Evolutionary conservation across 352 stramenopile genomes (phyloP).

Genomic region (Globisporangium nodosum): DNA sequence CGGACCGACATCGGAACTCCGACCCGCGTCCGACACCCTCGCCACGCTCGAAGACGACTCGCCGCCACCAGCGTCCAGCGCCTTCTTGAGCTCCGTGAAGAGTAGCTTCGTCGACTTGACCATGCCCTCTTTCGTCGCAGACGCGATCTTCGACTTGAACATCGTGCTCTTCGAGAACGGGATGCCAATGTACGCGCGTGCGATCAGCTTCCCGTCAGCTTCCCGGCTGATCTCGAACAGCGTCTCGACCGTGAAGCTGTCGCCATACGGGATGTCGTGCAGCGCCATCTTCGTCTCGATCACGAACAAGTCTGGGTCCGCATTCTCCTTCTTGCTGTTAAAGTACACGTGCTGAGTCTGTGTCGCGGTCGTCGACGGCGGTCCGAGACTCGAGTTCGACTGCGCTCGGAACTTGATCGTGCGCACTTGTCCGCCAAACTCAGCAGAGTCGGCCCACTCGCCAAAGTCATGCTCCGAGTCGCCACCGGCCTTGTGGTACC

Average conservation of each 20-base stretch:
- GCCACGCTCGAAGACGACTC: neutral
- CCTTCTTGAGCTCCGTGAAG: slow-evolving; percentile 49
- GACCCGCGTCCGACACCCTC: neutral
- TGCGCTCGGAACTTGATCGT: slow-evolving; percentile 71
- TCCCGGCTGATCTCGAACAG: slow-evolving; percentile 47
- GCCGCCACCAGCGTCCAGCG: slow-evolving; percentile 17
- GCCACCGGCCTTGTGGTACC: slow-evolving; percentile 49
- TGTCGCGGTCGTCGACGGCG: slow-evolving; percentile 50
- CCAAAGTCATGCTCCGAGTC: slow-evolving; percentile 54
- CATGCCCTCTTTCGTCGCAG: slow-evolving; percentile 56
- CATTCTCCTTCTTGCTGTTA: slow-evolving; percentile 26
- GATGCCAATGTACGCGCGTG: slow-evolving; percentile 57
- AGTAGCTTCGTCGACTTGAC: slow-evolving; percentile 51
- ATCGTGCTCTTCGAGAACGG: slow-evolving; percentile 83
- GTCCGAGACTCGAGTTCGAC: slow-evolving; percentile 65
- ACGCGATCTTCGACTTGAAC: slow-evolving; percentile 84
- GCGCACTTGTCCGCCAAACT: slow-evolving; percentile 58
- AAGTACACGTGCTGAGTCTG: slow-evolving; percentile 50
- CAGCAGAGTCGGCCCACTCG: slow-evolving; percentile 52
- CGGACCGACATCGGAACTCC: slow-evolving; percentile 12
- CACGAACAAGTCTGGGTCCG: slow-evolving; percentile 39
- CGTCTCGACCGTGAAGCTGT: slow-evolving; percentile 75
- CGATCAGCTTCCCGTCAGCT: slow-evolving; percentile 25
- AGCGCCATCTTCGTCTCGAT: slow-evolving; percentile 61
- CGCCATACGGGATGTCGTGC: slow-evolving; percentile 76